These are phyloP conservation scores for Cladosporium sp. DNA, from an alignment of 2,329 filamentous ascomycete genomes.

Conservation along the genomic window DNA sequence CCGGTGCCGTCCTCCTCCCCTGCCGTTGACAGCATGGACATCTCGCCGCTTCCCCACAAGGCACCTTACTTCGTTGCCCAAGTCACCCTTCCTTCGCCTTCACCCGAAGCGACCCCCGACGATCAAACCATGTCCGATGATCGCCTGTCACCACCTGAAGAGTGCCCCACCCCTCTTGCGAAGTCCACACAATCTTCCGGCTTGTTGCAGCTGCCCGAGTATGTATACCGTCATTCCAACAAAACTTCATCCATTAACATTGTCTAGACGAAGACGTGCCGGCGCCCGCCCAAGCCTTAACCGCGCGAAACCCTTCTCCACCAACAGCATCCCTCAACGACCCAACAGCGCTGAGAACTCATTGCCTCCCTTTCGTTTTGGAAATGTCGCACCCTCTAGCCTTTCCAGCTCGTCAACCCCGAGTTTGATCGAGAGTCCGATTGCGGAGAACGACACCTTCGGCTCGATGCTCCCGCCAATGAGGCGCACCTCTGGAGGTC, in stretches of 20 bases:
- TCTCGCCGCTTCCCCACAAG: constrained; percentile 91
- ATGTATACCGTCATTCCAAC: constrained; percentile 11
- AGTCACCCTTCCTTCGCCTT: constrained; percentile 68
- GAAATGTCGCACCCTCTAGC: constrained; percentile 40
- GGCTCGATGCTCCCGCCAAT: constrained; percentile 54
- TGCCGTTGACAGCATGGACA: constrained; percentile 79
- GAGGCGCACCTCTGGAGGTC: constrained; percentile 61
- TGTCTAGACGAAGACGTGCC: constrained; percentile 27
- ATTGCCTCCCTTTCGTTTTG: constrained; percentile 72
- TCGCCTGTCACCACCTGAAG: constrained; percentile 29
- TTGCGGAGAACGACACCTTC: constrained; percentile 34
- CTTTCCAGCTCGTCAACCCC: constrained; percentile 52
- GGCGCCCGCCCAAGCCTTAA: constrained; percentile 68
- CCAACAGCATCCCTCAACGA: constrained; percentile 60
- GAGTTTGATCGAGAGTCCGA: constrained; percentile 74
- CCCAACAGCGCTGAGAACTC: constrained; percentile 58
- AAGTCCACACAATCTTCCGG: constrained; percentile 18
- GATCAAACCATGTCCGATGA: constrained; percentile 29
- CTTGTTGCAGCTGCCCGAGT: constrained; percentile 29
- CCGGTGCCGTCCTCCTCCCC: constrained; percentile 83
- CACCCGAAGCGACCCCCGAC: constrained; percentile 52
- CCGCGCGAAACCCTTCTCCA: constrained; percentile 70
- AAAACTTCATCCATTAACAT: constrained; percentile 14
- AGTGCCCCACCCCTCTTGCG: constrained; percentile 14
- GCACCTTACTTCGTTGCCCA: constrained; percentile 55